Percentiles rank a stretch among this genome's conserved stretches.
These are phyloP conservation scores for Neurospora sp. DNA, from an alignment of 495 filamentous ascomycete species.

Conservation along the genomic window DNA sequence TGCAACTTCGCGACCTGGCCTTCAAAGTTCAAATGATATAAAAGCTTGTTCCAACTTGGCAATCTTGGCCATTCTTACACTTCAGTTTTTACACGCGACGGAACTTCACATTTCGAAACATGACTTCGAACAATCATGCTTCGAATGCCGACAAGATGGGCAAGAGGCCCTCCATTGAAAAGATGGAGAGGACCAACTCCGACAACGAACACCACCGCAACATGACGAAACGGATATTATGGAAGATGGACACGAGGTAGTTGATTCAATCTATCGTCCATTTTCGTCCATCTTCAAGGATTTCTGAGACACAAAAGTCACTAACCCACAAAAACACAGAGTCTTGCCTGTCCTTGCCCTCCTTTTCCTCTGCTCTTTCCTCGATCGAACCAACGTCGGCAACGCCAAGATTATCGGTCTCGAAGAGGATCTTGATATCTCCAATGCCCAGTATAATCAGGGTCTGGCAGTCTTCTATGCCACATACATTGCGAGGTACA, in stretches of 20 bases:
- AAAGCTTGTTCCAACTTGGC: neutral
- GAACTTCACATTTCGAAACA: neutral
- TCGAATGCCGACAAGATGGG: neutral
- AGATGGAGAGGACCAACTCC: neutral
- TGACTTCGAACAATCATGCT: neutral
- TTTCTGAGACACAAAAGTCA: neutral
- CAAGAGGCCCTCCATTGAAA: neutral
- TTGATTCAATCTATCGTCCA: neutral
- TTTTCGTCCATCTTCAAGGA: neutral
- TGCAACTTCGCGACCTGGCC: neutral
- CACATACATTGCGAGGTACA: conserved; percentile 40
- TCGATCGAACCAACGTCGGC: conserved; percentile 72
- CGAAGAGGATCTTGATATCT: conserved; percentile 52
- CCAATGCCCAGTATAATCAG: conserved; percentile 59
- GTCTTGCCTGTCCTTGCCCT: conserved; percentile 41
- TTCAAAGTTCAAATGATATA: neutral
- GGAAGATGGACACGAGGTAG: conserved; percentile 19
- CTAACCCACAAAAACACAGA: conserved; percentile 21
- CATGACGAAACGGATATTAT: conserved; percentile 10
- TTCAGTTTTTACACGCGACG: neutral
- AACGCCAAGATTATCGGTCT: conserved; percentile 75
- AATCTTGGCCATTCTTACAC: neutral
- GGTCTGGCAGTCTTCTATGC: conserved; percentile 45
- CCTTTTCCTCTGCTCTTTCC: conserved; percentile 50
- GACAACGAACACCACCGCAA: neutral